phyloP scores from a whole-genome alignment of 352 stramenopile species.

The Globisporangium okanoganense region DNA sequence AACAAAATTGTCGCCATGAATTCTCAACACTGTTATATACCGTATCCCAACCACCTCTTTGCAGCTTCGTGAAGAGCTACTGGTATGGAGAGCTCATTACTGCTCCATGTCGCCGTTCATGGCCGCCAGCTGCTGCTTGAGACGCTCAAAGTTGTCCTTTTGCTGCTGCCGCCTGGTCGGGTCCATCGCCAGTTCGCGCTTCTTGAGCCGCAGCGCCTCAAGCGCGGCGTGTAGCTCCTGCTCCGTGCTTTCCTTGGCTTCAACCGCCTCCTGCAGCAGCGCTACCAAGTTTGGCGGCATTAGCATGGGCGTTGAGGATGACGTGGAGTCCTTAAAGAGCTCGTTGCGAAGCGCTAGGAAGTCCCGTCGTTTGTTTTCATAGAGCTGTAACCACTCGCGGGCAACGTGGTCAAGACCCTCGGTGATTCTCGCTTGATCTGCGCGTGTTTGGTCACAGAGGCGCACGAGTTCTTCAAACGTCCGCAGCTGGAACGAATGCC shows the following conservation, averaged over 20 bases:
- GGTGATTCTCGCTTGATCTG: background rate
- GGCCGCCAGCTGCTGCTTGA: slow-evolving; percentile 32
- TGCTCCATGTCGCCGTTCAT: background rate
- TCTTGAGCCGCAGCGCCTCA: slow-evolving; percentile 13
- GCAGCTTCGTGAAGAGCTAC: background rate
- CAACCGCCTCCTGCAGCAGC: slow-evolving; percentile 29
- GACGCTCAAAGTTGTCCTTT: background rate
- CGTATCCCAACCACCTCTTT: background rate
- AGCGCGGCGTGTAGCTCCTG: slow-evolving; percentile 10
- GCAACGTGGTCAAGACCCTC: slow-evolving; percentile 9
- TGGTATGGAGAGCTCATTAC: background rate
- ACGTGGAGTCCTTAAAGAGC: slow-evolving; percentile 8
- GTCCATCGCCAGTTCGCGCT: slow-evolving; percentile 12
- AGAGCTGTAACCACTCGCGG: slow-evolving; percentile 5
- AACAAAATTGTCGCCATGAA: background rate
- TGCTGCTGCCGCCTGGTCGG: slow-evolving; percentile 10
- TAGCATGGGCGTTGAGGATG: slow-evolving; percentile 82
- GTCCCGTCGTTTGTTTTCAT: background rate
- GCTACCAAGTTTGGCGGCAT: slow-evolving; percentile 81
- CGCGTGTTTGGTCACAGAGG: slow-evolving; percentile 6
- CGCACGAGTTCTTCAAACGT: slow-evolving; percentile 15
- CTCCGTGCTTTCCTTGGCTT: slow-evolving; percentile 9
- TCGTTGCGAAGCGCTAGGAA: slow-evolving; percentile 7
- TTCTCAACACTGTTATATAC: background rate
- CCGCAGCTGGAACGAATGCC: slow-evolving; percentile 36